Evolutionary conservation across 1,139 yeast genomes (phyloP).

Genomic region (Diutina mesorugosa): DNA sequence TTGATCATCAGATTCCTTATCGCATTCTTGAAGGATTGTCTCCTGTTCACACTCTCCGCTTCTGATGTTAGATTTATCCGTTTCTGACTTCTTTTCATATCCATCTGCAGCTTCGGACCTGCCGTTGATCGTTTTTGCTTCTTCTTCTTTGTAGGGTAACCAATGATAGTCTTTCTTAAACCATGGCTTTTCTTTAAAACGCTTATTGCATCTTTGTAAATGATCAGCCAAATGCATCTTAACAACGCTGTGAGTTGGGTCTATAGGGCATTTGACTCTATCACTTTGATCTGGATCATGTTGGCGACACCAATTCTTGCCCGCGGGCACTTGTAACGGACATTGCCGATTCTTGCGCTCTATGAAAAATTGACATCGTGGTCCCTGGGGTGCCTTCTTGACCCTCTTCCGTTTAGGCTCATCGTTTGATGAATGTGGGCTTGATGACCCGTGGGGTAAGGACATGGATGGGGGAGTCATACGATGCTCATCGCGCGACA

Average conservation of each 20-base stretch:
- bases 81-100: background rate
- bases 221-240: constrained; percentile 42
- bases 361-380: constrained; percentile 34
- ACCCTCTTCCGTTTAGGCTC: background rate
- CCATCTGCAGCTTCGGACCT: background rate
- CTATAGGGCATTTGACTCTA: constrained; percentile 69
- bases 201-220: constrained; percentile 46
- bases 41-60: background rate
- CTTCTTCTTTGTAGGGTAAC: background rate
- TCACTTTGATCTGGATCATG: constrained; percentile 23
- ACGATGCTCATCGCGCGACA: background rate
- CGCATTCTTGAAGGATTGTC: background rate
- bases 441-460: background rate
- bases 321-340: constrained; percentile 44
- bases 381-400: constrained; percentile 4
- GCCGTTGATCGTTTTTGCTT: background rate
- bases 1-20: background rate
- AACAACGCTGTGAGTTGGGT: constrained; percentile 67
- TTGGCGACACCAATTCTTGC: constrained; percentile 46
- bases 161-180: constrained; percentile 25
- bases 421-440: background rate
- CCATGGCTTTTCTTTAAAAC: constrained; percentile 29
- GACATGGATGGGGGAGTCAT: background rate
- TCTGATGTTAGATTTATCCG: background rate
- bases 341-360: constrained; percentile 42